These are phyloP conservation scores for Phytophthora palmivora DNA, from an alignment of 352 stramenopile genomes.

Conservation along the genomic window DNA sequence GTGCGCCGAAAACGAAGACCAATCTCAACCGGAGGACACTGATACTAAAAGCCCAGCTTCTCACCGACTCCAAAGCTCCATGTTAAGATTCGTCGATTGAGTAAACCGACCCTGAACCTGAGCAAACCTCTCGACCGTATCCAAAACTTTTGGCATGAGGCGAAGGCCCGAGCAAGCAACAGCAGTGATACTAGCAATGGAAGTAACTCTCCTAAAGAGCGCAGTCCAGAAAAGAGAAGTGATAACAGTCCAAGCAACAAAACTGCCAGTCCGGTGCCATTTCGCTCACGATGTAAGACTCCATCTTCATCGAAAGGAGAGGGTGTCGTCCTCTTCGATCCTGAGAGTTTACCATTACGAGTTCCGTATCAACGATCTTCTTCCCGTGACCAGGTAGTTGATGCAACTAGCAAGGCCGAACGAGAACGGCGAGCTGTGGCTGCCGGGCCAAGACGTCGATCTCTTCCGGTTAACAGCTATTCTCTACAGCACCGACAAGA, in stretches of 20 bases:
- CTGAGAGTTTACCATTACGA: slow-evolving; percentile 33
- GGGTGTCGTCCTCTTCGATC: slow-evolving; percentile 61
- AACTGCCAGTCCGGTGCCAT: slow-evolving; percentile 19
- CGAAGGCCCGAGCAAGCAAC: slow-evolving; percentile 31
- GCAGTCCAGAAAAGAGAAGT: slow-evolving; percentile 10
- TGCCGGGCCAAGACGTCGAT: slow-evolving; percentile 41
- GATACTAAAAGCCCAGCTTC: slow-evolving; percentile 12
- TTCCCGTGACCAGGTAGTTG: slow-evolving; percentile 27
- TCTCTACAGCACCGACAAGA: slow-evolving; percentile 36
- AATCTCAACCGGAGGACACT: slow-evolving; percentile 8
- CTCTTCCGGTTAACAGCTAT: slow-evolving; percentile 55
- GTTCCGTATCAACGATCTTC: slow-evolving; percentile 24
- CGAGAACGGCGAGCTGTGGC: slow-evolving; percentile 22
- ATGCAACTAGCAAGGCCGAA: slow-evolving; percentile 21
- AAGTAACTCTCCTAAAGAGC: slow-evolving; percentile 26
- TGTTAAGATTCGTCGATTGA: slow-evolving; percentile 31
- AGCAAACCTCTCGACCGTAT: slow-evolving; percentile 32
- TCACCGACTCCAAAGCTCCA: slow-evolving; percentile 31
- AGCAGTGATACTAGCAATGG: slow-evolving; percentile 26
- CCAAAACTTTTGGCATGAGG: slow-evolving; percentile 35
- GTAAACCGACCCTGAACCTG: slow-evolving; percentile 23
- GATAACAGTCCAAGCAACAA: slow-evolving; percentile 13
- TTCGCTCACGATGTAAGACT: slow-evolving; percentile 21
- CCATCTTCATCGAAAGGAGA: slow-evolving; percentile 20
- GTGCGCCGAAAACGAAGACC: slow-evolving; percentile 7